Base-by-base conservation (phyloP, 108 stramenopile genomes). In the Seminavis robusta region DNA sequence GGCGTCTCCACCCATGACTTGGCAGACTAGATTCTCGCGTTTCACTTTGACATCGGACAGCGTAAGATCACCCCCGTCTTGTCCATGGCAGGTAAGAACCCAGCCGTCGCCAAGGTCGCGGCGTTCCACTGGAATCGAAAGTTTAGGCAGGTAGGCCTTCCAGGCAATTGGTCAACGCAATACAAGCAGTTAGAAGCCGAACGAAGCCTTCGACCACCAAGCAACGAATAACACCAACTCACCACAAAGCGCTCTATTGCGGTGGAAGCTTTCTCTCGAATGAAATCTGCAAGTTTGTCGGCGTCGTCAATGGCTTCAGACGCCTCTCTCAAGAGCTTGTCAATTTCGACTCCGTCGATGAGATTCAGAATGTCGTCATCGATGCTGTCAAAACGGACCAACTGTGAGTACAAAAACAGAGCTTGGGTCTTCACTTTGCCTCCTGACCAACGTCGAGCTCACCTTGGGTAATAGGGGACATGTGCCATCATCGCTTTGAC, bases 341-440 rank as follows among this genome's bases (percentile, higher is more conserved):
- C 88, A 23, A 86, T 48, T 59, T 88, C 81, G 11, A 93, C 56
- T 46, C 87, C 88, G 50, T 93, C 91, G 47, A 93, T 84, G 4
- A 93, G 76, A 44, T 89, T 78, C 33, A 93, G 71, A 33, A 93
- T 77, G 37, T 93, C 91, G 31, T 89, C 83, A 36, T 93, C 91
- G 53, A 93, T 85, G 23, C 85, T 92, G 21, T 46, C 3, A n/a
- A 2, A 29, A 49, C 26, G 47, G 24, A 15, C 3, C n/a, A 15
- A 49, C 46, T 17, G 43, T 11, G 21, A 47, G n/a, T 48, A 1
- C 4, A 17, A 15, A 10, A 10, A 25, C 3, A 20, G 9, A 1
- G 21, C 25, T 15, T 15, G 16, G 36, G 13, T 37, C 36, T 9
- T 37, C 13, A 9, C 36, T 37, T 37, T 20, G 15, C 20, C 46